phyloP scores from a whole-genome alignment of 257 asterid genomes.

The Cruciata laevipes region DNA sequence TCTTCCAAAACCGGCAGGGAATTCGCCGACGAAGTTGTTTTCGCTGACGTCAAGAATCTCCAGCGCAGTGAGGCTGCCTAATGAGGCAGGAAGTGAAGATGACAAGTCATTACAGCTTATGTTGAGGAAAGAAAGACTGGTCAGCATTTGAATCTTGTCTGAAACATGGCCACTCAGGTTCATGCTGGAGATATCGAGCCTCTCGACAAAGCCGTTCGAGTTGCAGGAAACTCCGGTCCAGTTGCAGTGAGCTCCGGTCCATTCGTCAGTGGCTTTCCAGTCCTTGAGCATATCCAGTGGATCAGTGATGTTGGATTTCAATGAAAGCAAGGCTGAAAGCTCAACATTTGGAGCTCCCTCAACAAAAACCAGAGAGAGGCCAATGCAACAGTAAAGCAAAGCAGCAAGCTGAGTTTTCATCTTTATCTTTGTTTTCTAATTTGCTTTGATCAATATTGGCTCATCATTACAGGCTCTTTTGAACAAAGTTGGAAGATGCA shows the following conservation, averaged over 20 bases:
- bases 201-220: conserved; percentile 39
- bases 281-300: conserved; percentile 36
- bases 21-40: conserved; percentile 50
- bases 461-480: conserved; percentile 29
- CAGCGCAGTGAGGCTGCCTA: conserved; percentile 40
- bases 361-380: conserved; percentile 36
- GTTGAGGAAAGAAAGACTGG: conserved; percentile 32
- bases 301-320: conserved; percentile 54
- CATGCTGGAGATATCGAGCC: conserved; percentile 56
- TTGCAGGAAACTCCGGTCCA: conserved; percentile 67
- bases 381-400: conserved; percentile 47
- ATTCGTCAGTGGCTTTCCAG: conserved; percentile 34
- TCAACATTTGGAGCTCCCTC: conserved; percentile 31
- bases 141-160: conserved; percentile 34
- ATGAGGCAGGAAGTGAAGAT: conserved; percentile 31
- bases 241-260: conserved; percentile 28
- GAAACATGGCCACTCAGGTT: conserved; percentile 60
- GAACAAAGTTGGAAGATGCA: conserved; percentile 22
- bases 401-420: conserved; percentile 27
- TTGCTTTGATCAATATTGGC: conserved; percentile 14
- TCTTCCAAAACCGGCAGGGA: conserved; percentile 53
- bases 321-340: conserved; percentile 33
- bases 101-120: conserved; percentile 46
- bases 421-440: conserved; percentile 14
- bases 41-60: conserved; percentile 51